A percentile compares a stretch with the other conserved stretches of the same genome.
Evolutionary conservation across 139 green algal species (phyloP).

Genomic region (Nannochloris sp.): DNA sequence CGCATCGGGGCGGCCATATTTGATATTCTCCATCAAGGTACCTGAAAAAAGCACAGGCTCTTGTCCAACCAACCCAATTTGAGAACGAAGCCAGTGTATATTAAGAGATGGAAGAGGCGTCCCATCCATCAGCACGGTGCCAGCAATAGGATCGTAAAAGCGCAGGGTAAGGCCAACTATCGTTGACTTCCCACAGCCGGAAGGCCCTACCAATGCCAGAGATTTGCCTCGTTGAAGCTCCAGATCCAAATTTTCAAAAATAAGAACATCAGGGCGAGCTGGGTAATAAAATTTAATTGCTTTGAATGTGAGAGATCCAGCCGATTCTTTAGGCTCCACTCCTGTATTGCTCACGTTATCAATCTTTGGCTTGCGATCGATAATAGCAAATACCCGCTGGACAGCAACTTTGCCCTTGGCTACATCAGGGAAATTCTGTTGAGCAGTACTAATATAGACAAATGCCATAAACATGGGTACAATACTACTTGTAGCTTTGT

Average conservation of each 20-base stretch:
- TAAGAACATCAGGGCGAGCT: conserved; percentile 10
- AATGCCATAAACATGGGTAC: conserved; percentile 60
- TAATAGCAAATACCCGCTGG: conserved; percentile 57
- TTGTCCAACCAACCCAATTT: conserved; percentile 78
- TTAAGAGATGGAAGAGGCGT: conserved; percentile 62
- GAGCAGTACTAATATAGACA: conserved; percentile 42
- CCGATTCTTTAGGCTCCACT: background rate
- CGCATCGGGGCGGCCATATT: conserved; percentile 42
- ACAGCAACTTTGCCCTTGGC: conserved; percentile 54
- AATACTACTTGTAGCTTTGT: conserved; percentile 33
- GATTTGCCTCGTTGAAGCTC: conserved; percentile 39
- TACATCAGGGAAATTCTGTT: conserved; percentile 56
- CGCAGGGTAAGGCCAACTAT: conserved; percentile 76
- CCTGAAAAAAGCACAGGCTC: conserved; percentile 79
- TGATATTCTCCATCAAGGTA: conserved; percentile 65
- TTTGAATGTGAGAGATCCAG: background rate
- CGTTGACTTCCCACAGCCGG: conserved; percentile 87
- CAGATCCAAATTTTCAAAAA: conserved; percentile 64
- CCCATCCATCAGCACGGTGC: conserved; percentile 62
- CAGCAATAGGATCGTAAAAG: conserved; percentile 67
- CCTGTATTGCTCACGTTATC: conserved; percentile 30
- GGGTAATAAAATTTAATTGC: conserved; percentile 12
- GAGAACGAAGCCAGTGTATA: conserved; percentile 61
- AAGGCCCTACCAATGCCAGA: conserved; percentile 82
- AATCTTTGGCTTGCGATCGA: conserved; percentile 63